phyloP scores from a whole-genome alignment of 2,329 filamentous ascomycete genomes.

The Cladosporium sp. region DNA sequence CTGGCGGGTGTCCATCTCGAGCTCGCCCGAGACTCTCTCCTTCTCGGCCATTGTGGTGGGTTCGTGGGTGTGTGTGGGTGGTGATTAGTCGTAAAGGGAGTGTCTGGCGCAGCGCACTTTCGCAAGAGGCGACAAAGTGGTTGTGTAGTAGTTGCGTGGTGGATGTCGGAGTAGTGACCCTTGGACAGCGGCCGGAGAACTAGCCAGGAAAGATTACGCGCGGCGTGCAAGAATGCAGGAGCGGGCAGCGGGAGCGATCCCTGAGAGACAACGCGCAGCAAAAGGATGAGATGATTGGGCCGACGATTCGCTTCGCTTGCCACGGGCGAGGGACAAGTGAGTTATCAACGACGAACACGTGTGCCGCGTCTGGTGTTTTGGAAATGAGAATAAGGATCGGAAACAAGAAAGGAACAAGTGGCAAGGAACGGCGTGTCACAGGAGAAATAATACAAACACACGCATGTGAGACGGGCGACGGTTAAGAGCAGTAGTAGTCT shows the following conservation, averaged over 20 bases:
- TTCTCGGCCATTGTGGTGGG: constrained; percentile 68
- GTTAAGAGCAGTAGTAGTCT: background rate
- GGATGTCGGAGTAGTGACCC: background rate
- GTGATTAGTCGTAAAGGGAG: background rate
- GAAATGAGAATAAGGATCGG: background rate
- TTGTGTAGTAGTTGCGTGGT: background rate
- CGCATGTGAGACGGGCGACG: background rate
- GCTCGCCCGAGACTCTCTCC: constrained; percentile 75
- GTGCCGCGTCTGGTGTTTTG: background rate
- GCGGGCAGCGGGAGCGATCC: constrained; percentile 8
- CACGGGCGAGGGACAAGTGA: background rate
- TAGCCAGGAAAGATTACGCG: constrained; percentile 8
- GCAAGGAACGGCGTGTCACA: background rate
- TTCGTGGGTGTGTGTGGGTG: background rate
- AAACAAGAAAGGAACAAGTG: background rate
- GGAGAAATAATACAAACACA: background rate
- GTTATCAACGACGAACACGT: too few species aligned
- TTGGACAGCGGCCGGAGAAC: background rate
- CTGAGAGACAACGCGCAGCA: background rate
- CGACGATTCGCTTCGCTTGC: background rate
- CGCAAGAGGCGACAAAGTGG: background rate
- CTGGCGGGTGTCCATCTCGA: constrained; percentile 13
- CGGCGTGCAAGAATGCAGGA: constrained; percentile 9
- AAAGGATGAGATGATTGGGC: background rate
- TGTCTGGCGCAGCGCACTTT: background rate